Evolutionary conservation across 768 basidiomycete genomes (phyloP).

Genomic region (Cyclocybe cylindracea): DNA sequence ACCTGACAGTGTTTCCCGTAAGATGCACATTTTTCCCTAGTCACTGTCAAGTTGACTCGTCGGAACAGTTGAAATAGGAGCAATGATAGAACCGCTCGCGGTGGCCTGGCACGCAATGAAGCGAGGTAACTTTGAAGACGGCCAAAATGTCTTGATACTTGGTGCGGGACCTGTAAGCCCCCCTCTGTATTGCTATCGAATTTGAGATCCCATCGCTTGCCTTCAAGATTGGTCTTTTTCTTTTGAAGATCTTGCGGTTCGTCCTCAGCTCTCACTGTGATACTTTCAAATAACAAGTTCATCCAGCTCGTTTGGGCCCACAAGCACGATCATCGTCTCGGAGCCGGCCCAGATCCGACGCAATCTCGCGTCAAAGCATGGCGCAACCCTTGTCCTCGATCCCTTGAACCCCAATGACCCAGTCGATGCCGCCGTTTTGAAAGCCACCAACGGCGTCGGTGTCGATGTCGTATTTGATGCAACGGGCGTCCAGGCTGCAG

Average conservation of each 20-base stretch:
- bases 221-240: slow-evolving; percentile 36
- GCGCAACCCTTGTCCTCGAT: slow-evolving; percentile 38
- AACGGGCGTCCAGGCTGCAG: slow-evolving; percentile 39
- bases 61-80: slow-evolving; percentile 46
- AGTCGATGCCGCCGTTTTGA: slow-evolving; percentile 23
- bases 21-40: slow-evolving; percentile 7
- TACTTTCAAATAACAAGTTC: background rate
- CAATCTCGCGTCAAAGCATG: slow-evolving; percentile 33
- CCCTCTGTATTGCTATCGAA: background rate
- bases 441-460: slow-evolving; percentile 32
- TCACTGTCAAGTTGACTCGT: background rate
- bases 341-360: slow-evolving; percentile 43
- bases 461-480: slow-evolving; percentile 50
- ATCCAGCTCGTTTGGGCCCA: slow-evolving; percentile 27
- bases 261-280: background rate
- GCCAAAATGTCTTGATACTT: slow-evolving; percentile 39
- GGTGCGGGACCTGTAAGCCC: slow-evolving; percentile 46
- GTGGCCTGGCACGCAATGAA: slow-evolving; percentile 49
- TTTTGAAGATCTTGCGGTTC: slow-evolving; percentile 38
- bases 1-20: slow-evolving; percentile 38
- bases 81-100: slow-evolving; percentile 47
- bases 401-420: slow-evolving; percentile 19
- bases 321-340: slow-evolving; percentile 33
- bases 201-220: background rate
- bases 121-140: slow-evolving; percentile 35